Base-by-base conservation (phyloP, 208 protist species). In the Trypanosoma rangeli region DNA sequence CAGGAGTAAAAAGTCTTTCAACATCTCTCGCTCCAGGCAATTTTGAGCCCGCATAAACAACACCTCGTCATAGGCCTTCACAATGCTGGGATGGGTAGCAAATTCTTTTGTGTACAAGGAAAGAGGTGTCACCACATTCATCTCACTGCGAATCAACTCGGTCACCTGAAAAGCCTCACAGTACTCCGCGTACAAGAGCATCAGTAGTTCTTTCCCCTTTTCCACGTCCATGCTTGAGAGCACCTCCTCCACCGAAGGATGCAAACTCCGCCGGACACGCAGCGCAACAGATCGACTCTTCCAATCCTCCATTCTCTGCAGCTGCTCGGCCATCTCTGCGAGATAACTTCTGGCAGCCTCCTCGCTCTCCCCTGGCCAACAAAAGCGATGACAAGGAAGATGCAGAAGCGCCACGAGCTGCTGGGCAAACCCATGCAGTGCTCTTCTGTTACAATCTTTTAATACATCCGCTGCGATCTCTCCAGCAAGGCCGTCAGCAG, bases 1-100 rank as follows among this genome's bases (percentile, higher is more conserved):
- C 42, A 58, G 35, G 39, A 85, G 68, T 0, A 88, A 69, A 60
- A 72, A 75, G 24, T 85, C 72, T 12, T 76, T 78, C 24, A 92
- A 48, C 22, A 54, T 20, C 48, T 75, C 64, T 20, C 74, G 64
- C 33, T 84, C 79, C 20, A 80, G 52, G 29, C 62, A 76, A 60
- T 85, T 79, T 24, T 73, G 39, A 24, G 76, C 83, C 26, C 65
- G 73, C 59, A 74, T 74, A 48, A 76, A 62, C 20, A 84, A 56
- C 7, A 85, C 35, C 13, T 78, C 60, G 44, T 72, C 68, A 29
- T 73, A 58, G 54, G 68, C 74, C 29, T 18, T 35, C 22, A 22
- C 31, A 52, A 66, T 42, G 53, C 64, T 70, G 22, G 77, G 64
- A 18, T 70, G 44, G 35, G 53, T 57, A 4, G 61, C 24, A 55